Conservation (phyloP, 2,329 filamentous ascomycete genomes). For the Sporothrix globosa region DNA sequence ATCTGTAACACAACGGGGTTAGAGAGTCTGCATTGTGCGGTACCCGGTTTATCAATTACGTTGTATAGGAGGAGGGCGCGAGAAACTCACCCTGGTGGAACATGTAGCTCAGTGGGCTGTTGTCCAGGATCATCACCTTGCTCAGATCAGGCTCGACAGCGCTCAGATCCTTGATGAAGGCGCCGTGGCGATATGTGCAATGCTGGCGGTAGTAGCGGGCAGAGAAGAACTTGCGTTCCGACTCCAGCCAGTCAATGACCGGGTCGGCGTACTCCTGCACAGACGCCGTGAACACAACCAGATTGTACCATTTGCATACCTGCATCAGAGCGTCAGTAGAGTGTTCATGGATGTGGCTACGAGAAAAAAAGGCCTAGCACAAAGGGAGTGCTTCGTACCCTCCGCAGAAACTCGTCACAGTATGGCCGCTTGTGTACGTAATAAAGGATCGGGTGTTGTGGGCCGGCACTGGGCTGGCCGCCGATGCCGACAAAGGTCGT, state of each 20-base stretch:
- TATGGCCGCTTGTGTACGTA: slow-evolving; percentile 98
- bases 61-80: background rate
- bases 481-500: slow-evolving; percentile 69
- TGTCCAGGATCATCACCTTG: slow-evolving; percentile 98
- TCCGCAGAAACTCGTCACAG: slow-evolving; percentile 93
- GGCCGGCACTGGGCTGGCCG: slow-evolving; percentile 68
- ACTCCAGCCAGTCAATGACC: slow-evolving; percentile 97
- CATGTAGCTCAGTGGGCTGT: slow-evolving; percentile 96
- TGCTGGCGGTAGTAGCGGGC: slow-evolving; percentile 94
- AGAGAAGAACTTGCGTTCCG: slow-evolving; percentile 94
- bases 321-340: slow-evolving; percentile 43
- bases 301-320: slow-evolving; percentile 96
- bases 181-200: slow-evolving; percentile 91
- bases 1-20: slow-evolving; percentile 58
- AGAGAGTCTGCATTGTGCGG: background rate
- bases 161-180: slow-evolving; percentile 97
- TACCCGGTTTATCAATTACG: no score
- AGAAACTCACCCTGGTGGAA: slow-evolving; percentile 84
- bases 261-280: slow-evolving; percentile 99
- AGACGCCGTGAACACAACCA: slow-evolving; percentile 94
- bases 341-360: background rate
- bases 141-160: slow-evolving; percentile 95
- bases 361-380: background rate
- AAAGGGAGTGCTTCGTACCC: slow-evolving; percentile 52
- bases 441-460: slow-evolving; percentile 95